Evolutionary conservation across 306 rosid genomes (phyloP).

Genomic region (Boehmeria nivea): DNA sequence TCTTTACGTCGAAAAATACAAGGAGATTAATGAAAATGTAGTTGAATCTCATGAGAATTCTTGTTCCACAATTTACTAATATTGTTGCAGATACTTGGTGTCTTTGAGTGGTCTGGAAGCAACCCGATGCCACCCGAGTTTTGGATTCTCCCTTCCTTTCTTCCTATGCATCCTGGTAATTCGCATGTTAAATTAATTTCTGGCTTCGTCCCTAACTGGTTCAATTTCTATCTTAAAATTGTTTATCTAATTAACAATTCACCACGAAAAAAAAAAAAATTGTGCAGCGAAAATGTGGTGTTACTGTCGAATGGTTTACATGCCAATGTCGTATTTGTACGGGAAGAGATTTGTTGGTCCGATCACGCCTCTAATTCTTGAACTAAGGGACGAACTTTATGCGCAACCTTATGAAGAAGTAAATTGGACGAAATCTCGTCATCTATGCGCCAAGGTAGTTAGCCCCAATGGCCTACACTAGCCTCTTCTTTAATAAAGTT

Average conservation of each 20-base stretch:
- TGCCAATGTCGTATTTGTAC: conserved; percentile 7
- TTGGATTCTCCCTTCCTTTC: conserved; percentile 74
- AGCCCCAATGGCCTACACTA: too few relatives aligned
- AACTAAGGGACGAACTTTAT: conserved; percentile 42
- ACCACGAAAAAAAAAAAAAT: not conserved
- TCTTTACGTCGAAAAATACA: not conserved
- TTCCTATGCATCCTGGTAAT: conserved; percentile 68
- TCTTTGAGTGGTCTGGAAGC: conserved; percentile 62
- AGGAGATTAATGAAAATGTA: too few relatives aligned
- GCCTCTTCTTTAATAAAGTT: too few relatives aligned
- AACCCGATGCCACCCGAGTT: conserved; percentile 86
- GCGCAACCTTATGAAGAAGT: conserved; percentile 39
- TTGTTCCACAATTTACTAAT: too few relatives aligned
- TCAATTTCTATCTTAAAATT: too few relatives aligned
- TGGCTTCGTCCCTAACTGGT: too few relatives aligned
- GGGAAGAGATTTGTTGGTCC: conserved; percentile 5
- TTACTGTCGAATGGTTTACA: conserved; percentile 49
- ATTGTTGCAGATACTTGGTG: conserved; percentile 44
- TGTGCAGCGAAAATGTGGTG: conserved; percentile 71
- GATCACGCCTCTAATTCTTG: conserved; percentile 5
- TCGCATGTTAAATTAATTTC: not conserved
- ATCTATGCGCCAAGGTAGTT: conserved; percentile 46
- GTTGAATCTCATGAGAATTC: too few relatives aligned
- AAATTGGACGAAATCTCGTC: conserved; percentile 56
- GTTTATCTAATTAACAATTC: not conserved